Base-by-base conservation (phyloP, 106 monocot genomes). In the Gastrodia elata region DNA sequence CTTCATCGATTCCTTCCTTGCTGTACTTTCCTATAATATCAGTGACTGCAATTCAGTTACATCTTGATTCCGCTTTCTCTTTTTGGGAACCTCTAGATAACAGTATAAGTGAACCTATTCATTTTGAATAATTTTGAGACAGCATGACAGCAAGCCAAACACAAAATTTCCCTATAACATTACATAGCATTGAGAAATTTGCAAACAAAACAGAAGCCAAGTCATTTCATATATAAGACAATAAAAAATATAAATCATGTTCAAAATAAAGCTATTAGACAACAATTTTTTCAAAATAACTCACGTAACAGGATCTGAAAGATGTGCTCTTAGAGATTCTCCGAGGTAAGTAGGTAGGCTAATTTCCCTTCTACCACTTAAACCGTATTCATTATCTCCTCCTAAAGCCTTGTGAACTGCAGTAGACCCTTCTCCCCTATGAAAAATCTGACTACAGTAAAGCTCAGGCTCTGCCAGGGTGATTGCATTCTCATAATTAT, bases 291-390 rank as follows among this genome's bases (percentile, higher is more conserved):
- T 26, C 57, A 57, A 57, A 13, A 28, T 28, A 68, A 83, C 92
- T 89, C 73, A 93, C 92, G 87, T 93, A 68, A 89, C 34, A 39
- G 92, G 89, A 77, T 93, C 92, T 1, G 84, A 84, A 18, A 93
- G 79, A 56, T 87, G 89, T 15, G 71, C 79, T 75, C 92, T 82
- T 39, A 93, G 57, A 46, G 78, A 77, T 35, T 89, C 89, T 77
- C 80, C 84, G 46, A 64, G 44, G 61, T 85, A 75, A 73, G 40
- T 68, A 13, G 72, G 20, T 9, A 73, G 37, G 4, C 34, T 57
- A 33, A 14, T 42, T 16, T 84, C 81, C 65, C 64, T 84, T 72
- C 84, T 80, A 14, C 80, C 79, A 13, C 14, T 61, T 42, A 79
- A 74, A 34, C 71, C 76, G 78, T 78, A 80, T 22, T 78, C 89